Conservation (phyloP, 495 filamentous ascomycete species). For the Opeltia flavorubescens region DNA sequence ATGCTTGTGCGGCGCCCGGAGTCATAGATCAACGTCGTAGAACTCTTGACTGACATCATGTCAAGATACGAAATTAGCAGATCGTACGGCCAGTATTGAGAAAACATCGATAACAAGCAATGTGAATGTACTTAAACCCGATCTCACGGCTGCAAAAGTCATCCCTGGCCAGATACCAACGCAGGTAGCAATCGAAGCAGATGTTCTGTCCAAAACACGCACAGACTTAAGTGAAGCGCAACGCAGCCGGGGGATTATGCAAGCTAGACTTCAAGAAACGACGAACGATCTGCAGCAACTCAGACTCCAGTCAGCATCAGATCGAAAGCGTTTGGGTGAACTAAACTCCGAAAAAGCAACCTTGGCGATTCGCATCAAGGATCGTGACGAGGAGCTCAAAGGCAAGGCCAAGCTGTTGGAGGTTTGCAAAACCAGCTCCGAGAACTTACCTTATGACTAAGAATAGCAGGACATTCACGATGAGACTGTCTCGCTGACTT, state of each 20-base stretch:
- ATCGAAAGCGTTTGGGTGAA: slow-evolving; percentile 41
- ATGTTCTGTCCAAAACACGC: slow-evolving; percentile 34
- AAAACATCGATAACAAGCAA: slow-evolving; percentile 14
- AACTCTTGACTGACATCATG: slow-evolving; percentile 2
- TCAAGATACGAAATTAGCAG: slow-evolving; percentile 54
- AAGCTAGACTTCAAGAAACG: slow-evolving; percentile 41
- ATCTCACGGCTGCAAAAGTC: neutral
- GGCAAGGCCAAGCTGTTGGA: slow-evolving; percentile 72
- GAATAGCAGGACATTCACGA: slow-evolving; percentile 63
- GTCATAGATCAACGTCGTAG: neutral
- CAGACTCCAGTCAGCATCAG: slow-evolving; percentile 37
- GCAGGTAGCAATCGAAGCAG: slow-evolving; percentile 4
- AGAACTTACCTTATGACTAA: slow-evolving; percentile 6
- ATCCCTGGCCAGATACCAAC: neutral
- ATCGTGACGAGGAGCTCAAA: slow-evolving; percentile 71
- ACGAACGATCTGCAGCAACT: slow-evolving; percentile 47
- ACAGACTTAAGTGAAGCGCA: slow-evolving; percentile 62
- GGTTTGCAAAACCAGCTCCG: slow-evolving; percentile 23
- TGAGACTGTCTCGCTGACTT: slow-evolving; percentile 68
- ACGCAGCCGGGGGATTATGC: slow-evolving; percentile 51
- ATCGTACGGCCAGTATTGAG: slow-evolving; percentile 42
- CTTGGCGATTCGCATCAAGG: slow-evolving; percentile 49
- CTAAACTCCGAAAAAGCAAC: slow-evolving; percentile 48
- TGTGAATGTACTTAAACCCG: slow-evolving; percentile 4
- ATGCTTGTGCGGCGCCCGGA: slow-evolving; percentile 32